These are phyloP conservation scores for Phytophthora foliorum DNA, from an alignment of 352 stramenopile species.

Conservation along the genomic window DNA sequence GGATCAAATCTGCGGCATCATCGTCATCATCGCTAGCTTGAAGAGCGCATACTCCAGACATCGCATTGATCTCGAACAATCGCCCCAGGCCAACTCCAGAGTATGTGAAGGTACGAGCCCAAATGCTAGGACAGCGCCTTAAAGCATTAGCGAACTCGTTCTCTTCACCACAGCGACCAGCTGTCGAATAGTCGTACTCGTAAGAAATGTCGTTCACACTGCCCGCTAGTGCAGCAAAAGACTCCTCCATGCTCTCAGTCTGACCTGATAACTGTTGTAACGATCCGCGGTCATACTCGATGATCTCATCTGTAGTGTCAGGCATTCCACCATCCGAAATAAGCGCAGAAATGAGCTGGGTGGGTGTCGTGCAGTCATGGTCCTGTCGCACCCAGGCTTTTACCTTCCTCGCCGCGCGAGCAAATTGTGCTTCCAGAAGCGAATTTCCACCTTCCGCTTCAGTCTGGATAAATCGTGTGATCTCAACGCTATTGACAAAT, in stretches of 20 bases:
- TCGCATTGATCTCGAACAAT: not conserved
- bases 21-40: not conserved
- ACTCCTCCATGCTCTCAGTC: not conserved
- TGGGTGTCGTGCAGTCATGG: constrained; percentile 26
- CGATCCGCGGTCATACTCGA: constrained; percentile 17
- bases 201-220: not conserved
- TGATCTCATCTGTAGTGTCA: constrained; percentile 38
- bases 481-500: constrained; percentile 7
- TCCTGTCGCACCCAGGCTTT: constrained; percentile 20
- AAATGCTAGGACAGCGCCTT: not conserved
- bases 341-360: constrained; percentile 26
- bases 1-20: not conserved
- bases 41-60: not conserved
- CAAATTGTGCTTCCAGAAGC: constrained; percentile 36
- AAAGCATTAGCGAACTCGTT: not conserved
- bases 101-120: constrained; percentile 4
- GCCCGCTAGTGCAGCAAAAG: constrained; percentile 5
- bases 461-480: constrained; percentile 39
- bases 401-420: constrained; percentile 19
- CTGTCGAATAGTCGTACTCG: not conserved
- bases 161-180: not conserved
- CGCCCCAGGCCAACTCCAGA: not conserved
- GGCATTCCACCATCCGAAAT: constrained; percentile 29
- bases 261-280: not conserved
- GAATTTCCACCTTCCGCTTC: constrained; percentile 41